These are phyloP conservation scores for Cladorrhinum sp. DNA, from an alignment of 2,329 filamentous ascomycete genomes.

Conservation along the genomic window DNA sequence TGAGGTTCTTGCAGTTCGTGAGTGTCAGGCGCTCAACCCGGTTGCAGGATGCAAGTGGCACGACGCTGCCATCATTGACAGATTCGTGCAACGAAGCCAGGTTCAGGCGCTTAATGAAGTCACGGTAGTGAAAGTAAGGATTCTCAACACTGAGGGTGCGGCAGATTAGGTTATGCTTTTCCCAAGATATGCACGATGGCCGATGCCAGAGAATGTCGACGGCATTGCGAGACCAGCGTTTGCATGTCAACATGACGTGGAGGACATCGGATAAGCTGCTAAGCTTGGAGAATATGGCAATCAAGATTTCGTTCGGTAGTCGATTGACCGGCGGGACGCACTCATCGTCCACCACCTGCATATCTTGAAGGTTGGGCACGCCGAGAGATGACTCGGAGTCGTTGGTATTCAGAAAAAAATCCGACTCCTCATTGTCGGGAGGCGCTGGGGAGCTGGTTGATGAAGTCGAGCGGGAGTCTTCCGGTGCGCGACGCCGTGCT, in stretches of 20 bases:
- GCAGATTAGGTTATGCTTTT: slow-evolving; percentile 76
- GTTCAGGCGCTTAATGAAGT: slow-evolving; percentile 90
- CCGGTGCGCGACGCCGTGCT: slow-evolving; percentile 37
- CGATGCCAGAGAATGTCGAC: slow-evolving; percentile 95
- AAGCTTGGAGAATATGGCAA: slow-evolving; percentile 85
- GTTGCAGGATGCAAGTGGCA: slow-evolving; percentile 79
- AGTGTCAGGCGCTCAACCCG: slow-evolving; percentile 89
- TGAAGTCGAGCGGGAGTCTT: slow-evolving; percentile 59
- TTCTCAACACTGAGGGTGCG: slow-evolving; percentile 66
- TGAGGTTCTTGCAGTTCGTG: slow-evolving; percentile 82
- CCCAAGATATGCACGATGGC: slow-evolving; percentile 84
- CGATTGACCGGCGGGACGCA: slow-evolving; percentile 77
- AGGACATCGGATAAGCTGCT: slow-evolving; percentile 72
- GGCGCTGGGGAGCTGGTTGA: slow-evolving; percentile 73
- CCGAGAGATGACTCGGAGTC: slow-evolving; percentile 92
- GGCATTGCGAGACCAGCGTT: slow-evolving; percentile 86
- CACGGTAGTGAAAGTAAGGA: slow-evolving; percentile 85
- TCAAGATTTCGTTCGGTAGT: slow-evolving; percentile 91
- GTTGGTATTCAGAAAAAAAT: slow-evolving; percentile 85
- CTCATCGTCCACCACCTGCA: slow-evolving; percentile 62
- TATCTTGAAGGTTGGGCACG: slow-evolving; percentile 72
- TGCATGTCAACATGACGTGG: slow-evolving; percentile 90
- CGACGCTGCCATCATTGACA: slow-evolving; percentile 85
- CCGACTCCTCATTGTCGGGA: slow-evolving; percentile 84
- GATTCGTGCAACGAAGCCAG: slow-evolving; percentile 71